Conservation (phyloP, 2,329 filamentous ascomycete genomes). For the Ascochyta koolunga region DNA sequence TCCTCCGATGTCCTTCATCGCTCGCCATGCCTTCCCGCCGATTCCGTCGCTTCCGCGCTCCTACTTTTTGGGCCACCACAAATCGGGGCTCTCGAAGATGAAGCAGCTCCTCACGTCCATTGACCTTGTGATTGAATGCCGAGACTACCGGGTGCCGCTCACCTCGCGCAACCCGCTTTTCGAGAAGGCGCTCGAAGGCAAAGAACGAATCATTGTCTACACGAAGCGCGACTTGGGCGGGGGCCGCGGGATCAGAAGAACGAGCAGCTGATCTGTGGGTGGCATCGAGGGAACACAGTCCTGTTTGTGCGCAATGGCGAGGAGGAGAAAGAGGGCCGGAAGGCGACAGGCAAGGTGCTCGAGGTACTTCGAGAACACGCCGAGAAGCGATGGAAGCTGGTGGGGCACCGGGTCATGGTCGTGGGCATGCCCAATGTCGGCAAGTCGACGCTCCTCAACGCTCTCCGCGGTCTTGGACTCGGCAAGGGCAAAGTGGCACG, state of each 20-base stretch:
- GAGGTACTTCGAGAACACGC: constrained; percentile 60
- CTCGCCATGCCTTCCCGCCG: constrained; percentile 74
- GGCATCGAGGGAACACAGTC: constrained; percentile 59
- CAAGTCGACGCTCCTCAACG: constrained; percentile 93
- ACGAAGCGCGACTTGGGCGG: constrained; percentile 75
- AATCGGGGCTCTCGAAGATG: constrained; percentile 80
- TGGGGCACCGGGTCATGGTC: constrained; percentile 82
- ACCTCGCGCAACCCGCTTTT: constrained; percentile 91
- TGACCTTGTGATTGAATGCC: constrained; percentile 90
- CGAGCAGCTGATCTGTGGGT: constrained; percentile 59
- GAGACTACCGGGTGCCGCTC: constrained; percentile 88
- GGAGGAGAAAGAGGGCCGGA: constrained; percentile 27
- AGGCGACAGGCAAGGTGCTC: constrained; percentile 49
- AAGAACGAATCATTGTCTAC: constrained; percentile 82
- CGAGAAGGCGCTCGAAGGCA: constrained; percentile 75
- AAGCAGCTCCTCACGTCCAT: constrained; percentile 78
- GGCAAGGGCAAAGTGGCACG: constrained; percentile 72
- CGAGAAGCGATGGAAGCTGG: constrained; percentile 64
- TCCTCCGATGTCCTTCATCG: constrained; percentile 61
- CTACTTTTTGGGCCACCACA: constrained; percentile 95
- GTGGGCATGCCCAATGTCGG: constrained; percentile 99
- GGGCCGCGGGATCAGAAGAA: constrained; percentile 41
- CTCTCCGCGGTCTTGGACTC: constrained; percentile 73
- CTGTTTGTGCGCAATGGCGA: constrained; percentile 57
- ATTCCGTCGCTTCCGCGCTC: constrained; percentile 80